phyloP scores from a whole-genome alignment of 352 stramenopile species.

The Phytopythium kandeliae region DNA sequence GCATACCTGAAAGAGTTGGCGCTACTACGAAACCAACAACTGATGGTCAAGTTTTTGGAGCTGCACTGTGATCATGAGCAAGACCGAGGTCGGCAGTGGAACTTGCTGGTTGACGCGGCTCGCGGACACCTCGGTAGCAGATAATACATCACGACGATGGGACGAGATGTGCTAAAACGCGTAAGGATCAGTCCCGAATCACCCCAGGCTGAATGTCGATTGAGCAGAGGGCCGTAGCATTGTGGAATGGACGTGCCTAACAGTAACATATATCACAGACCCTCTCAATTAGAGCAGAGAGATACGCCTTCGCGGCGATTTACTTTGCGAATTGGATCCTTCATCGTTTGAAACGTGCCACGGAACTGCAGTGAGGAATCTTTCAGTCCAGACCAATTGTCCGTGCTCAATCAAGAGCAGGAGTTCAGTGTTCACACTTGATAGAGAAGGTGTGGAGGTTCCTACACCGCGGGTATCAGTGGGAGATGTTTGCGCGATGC shows the following conservation, averaged over 20 bases:
- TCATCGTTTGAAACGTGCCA: constrained; percentile 4
- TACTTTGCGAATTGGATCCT: background rate
- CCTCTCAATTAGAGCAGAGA: no score
- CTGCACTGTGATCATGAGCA: constrained; percentile 31
- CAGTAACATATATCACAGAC: no score
- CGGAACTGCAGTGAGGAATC: no score
- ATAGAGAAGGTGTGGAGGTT: constrained; percentile 25
- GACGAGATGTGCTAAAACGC: no score
- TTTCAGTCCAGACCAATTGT: no score
- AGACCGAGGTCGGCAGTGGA: constrained; percentile 27
- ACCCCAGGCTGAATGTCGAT: no score
- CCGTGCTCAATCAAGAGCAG: no score
- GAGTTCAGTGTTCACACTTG: constrained; percentile 21
- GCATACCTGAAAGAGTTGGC: constrained; percentile 21
- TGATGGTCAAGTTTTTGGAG: constrained; percentile 29
- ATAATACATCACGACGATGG: background rate
- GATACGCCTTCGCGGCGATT: no score
- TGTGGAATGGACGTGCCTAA: no score
- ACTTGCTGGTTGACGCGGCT: constrained; percentile 18
- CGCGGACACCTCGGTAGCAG: background rate
- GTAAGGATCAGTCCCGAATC: no score
- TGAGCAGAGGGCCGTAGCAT: no score
- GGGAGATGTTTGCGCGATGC: background rate
- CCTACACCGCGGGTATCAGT: constrained; percentile 11
- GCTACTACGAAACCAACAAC: constrained; percentile 26